Evolutionary conservation across 106 monocot genomes (phyloP).

Genomic region (Chionographis japonica): DNA sequence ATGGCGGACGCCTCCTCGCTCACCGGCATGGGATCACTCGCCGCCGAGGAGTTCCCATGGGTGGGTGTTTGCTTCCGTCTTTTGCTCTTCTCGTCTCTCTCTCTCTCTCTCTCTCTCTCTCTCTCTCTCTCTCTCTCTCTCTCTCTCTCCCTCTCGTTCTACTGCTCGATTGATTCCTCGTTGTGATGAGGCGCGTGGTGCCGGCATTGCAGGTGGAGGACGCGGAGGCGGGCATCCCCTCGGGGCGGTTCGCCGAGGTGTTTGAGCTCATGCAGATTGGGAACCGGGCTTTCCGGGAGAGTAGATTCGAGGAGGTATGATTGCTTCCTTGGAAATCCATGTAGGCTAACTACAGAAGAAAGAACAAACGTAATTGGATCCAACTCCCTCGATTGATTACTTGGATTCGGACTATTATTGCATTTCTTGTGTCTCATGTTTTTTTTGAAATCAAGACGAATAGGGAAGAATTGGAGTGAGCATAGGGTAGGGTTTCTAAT

Average conservation of each 20-base stretch:
- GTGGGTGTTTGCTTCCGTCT: slow-evolving; percentile 9
- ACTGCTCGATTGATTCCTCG: not conserved
- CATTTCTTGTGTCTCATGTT: too few species aligned
- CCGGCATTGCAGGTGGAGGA: slow-evolving; percentile 27
- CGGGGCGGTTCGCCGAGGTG: slow-evolving; percentile 41
- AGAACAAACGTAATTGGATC: too few species aligned
- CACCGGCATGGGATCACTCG: slow-evolving; percentile 10
- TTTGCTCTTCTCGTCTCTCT: too few species aligned
- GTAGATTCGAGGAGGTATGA: slow-evolving; percentile 60
- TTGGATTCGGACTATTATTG: too few species aligned
- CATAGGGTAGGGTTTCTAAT: too few species aligned
- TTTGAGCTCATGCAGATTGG: slow-evolving; percentile 54
- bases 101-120: not conserved
- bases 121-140: not conserved
- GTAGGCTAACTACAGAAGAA: too few species aligned
- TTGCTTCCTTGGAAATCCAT: too few species aligned
- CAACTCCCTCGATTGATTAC: too few species aligned
- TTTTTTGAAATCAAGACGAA: too few species aligned
- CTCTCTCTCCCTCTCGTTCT: not conserved
- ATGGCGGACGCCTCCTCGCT: slow-evolving; percentile 6
- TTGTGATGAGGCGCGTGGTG: not conserved
- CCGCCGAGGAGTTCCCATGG: slow-evolving; percentile 55
- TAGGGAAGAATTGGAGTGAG: too few species aligned
- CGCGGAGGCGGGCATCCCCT: slow-evolving; percentile 20
- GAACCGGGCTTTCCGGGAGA: slow-evolving; percentile 49